Evolutionary conservation across 768 basidiomycete genomes (phyloP).

Genomic region (Hericium erinaceus): DNA sequence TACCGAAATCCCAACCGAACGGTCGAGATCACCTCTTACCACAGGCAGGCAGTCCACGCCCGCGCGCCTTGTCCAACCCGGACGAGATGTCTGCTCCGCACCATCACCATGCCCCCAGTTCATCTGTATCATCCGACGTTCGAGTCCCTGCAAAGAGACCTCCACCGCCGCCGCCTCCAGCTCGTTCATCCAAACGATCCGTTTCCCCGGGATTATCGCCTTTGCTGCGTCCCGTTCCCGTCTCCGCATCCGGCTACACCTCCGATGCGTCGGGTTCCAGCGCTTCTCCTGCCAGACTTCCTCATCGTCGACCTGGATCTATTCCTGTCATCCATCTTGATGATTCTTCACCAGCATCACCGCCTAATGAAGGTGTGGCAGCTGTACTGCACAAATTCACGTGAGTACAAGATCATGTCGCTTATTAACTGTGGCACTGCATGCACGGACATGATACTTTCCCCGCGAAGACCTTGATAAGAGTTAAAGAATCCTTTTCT

Average conservation of each 20-base stretch:
- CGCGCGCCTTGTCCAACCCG: not conserved
- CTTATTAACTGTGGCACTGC: not conserved
- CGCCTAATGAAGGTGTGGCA: not conserved
- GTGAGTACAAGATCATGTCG: not conserved
- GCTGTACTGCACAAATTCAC: not conserved
- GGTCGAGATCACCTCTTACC: not conserved
- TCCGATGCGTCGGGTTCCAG: not conserved
- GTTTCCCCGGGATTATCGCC: not conserved
- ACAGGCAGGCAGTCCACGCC: not conserved
- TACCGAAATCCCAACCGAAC: too few species aligned
- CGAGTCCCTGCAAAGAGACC: not conserved
- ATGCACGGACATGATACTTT: not conserved
- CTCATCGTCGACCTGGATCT: not conserved
- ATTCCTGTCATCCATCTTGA: not conserved
- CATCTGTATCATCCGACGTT: slow-evolving; percentile 1
- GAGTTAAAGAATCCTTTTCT: too few species aligned
- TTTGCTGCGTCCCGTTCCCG: not conserved
- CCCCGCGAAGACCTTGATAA: not conserved
- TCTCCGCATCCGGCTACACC: not conserved
- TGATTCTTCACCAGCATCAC: not conserved
- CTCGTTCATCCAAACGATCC: not conserved
- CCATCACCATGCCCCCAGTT: not conserved
- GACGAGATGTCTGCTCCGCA: not conserved
- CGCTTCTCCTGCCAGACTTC: not conserved
- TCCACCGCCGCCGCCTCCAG: slow-evolving; percentile 1